These are phyloP conservation scores for Aspergillus asperescens DNA, from an alignment of 495 filamentous ascomycete genomes.

Conservation along the genomic window DNA sequence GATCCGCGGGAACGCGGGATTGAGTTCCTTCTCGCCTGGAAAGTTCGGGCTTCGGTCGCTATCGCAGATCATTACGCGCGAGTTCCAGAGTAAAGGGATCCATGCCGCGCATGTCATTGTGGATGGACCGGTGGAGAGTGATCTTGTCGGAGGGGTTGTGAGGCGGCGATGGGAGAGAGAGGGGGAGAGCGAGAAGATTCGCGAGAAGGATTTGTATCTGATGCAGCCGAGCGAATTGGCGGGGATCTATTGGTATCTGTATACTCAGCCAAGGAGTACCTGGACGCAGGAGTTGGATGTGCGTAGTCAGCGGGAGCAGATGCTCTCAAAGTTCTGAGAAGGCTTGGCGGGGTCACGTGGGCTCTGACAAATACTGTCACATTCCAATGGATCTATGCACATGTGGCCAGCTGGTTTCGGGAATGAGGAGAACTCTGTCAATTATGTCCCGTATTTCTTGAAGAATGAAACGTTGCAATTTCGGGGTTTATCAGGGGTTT, in stretches of 20 bases:
- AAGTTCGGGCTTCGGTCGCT: constrained; percentile 29
- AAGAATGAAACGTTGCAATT: too few species aligned
- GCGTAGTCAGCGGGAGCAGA: constrained; percentile 12
- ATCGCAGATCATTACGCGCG: constrained; percentile 26
- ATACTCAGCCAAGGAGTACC: constrained; percentile 21
- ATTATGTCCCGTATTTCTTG: too few species aligned
- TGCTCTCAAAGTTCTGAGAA: constrained; percentile 15
- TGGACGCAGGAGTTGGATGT: constrained; percentile 24
- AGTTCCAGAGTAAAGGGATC: constrained; percentile 25
- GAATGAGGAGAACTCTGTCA: too few species aligned
- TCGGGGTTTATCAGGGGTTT: too few species aligned
- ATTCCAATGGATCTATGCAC: too few species aligned
- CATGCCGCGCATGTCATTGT: constrained; percentile 29
- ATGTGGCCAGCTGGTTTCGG: too few species aligned
- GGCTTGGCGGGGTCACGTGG: background rate
- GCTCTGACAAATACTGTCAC: too few species aligned
- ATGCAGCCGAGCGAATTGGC: constrained; percentile 26
- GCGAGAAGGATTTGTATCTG: constrained; percentile 23
- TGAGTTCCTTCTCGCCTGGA: constrained; percentile 27
- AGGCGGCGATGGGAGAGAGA: constrained; percentile 32
- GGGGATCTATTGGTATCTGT: constrained; percentile 19
- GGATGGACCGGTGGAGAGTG: constrained; percentile 36
- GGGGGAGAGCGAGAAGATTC: constrained; percentile 21
- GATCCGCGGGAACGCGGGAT: constrained; percentile 21
- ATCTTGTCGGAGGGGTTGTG: constrained; percentile 38